These are phyloP conservation scores for Boechera divaricarpa DNA, from an alignment of 345 rosid species.

Conservation along the genomic window DNA sequence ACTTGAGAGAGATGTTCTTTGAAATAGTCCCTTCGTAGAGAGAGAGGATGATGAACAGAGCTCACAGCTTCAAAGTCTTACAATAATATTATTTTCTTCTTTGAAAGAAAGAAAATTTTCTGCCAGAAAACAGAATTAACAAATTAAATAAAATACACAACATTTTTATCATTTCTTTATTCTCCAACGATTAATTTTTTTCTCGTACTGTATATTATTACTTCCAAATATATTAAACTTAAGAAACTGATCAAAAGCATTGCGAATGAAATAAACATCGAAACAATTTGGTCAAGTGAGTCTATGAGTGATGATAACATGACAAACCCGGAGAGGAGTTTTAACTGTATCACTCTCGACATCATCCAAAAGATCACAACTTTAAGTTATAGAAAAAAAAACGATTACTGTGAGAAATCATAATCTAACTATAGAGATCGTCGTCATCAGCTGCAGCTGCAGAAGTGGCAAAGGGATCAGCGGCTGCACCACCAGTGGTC, in stretches of 20 bases:
- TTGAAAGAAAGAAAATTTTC: slow-evolving; percentile 25
- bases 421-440: slow-evolving; percentile 79
- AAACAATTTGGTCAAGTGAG: not conserved
- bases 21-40: slow-evolving; percentile 36
- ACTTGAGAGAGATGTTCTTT: slow-evolving; percentile 34
- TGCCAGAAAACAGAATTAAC: not conserved
- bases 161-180: not conserved
- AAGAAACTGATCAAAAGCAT: slow-evolving; percentile 10
- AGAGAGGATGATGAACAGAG: slow-evolving; percentile 30
- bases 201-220: not conserved
- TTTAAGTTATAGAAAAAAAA: not conserved
- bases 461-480: slow-evolving; percentile 80
- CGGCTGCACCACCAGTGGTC: slow-evolving; percentile 52
- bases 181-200: not conserved
- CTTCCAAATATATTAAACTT: not conserved
- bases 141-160: slow-evolving; percentile 8
- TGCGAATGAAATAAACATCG: slow-evolving; percentile 6
- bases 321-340: not conserved
- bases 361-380: slow-evolving; percentile 12
- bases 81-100: slow-evolving; percentile 42
- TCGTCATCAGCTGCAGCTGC: slow-evolving; percentile 76
- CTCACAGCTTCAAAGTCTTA: slow-evolving; percentile 37
- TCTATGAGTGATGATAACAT: slow-evolving; percentile 1
- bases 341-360: slow-evolving; percentile 14
- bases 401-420: slow-evolving; percentile 37